phyloP scores from a whole-genome alignment of 306 rosid species.

The Cotoneaster glaucophyllus region DNA sequence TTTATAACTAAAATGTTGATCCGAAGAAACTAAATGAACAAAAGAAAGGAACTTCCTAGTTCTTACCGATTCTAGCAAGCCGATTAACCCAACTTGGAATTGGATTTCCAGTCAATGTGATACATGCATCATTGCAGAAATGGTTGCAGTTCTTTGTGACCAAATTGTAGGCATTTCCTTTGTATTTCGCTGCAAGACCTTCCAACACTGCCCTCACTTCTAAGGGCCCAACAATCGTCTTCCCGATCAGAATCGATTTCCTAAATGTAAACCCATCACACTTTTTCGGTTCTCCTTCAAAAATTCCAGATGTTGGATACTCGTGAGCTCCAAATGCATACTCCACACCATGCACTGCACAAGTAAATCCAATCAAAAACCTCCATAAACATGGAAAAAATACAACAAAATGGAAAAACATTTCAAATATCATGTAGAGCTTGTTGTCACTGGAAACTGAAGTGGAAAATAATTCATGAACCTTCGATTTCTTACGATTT shows the following conservation, averaged over 20 bases:
- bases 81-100: slow-evolving; percentile 96
- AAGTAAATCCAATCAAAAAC: background rate
- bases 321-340: slow-evolving; percentile 93
- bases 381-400: background rate
- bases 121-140: slow-evolving; percentile 68
- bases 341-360: slow-evolving; percentile 60
- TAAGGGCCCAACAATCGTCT: slow-evolving; percentile 42
- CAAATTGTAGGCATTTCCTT: slow-evolving; percentile 81
- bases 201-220: slow-evolving; percentile 64
- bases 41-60: slow-evolving; percentile 20
- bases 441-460: background rate
- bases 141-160: slow-evolving; percentile 89
- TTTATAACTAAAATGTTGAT: background rate
- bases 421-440: background rate
- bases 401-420: background rate
- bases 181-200: slow-evolving; percentile 54
- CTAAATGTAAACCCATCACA: slow-evolving; percentile 80
- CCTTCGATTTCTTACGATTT: too few relatives aligned
- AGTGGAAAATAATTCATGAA: background rate
- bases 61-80: slow-evolving; percentile 79
- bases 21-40: background rate
- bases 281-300: slow-evolving; percentile 79
- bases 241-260: slow-evolving; percentile 70
- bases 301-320: slow-evolving; percentile 65
- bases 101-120: slow-evolving; percentile 66